Evolutionary conservation across 805 yeast species (phyloP).

Genomic region (Starmerella floris): DNA sequence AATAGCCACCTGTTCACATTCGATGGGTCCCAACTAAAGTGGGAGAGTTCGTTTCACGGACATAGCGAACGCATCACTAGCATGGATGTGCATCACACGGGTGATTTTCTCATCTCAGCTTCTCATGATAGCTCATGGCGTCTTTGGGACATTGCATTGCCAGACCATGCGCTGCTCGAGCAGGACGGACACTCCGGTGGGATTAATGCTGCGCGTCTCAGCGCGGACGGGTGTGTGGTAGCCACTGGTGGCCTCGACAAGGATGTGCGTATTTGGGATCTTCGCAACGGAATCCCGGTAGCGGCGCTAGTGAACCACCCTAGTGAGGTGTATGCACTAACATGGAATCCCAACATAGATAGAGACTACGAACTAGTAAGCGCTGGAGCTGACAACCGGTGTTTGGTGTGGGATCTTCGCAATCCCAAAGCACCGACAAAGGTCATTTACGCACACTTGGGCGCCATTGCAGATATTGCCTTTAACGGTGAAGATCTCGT

Average conservation of each 20-base stretch:
- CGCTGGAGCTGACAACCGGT: slow-evolving; percentile 69
- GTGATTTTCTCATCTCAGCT: slow-evolving; percentile 46
- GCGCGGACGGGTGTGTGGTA: slow-evolving; percentile 58
- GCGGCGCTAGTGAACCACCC: slow-evolving; percentile 53
- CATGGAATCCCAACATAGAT: slow-evolving; percentile 55
- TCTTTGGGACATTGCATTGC: slow-evolving; percentile 56
- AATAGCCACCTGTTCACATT: neutral
- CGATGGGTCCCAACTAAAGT: neutral
- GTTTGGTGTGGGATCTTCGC: slow-evolving; percentile 81
- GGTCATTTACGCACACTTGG: slow-evolving; percentile 58
- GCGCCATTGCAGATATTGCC: slow-evolving; percentile 36
- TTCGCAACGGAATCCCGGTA: slow-evolving; percentile 59
- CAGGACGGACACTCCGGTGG: slow-evolving; percentile 85
- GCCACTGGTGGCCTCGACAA: slow-evolving; percentile 74
- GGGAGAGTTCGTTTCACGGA: neutral
- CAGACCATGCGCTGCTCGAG: slow-evolving; percentile 38
- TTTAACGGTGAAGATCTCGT: slow-evolving; percentile 26
- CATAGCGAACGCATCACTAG: slow-evolving; percentile 31
- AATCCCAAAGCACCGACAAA: slow-evolving; percentile 29
- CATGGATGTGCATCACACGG: slow-evolving; percentile 53
- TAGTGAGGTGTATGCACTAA: slow-evolving; percentile 53
- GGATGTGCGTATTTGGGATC: slow-evolving; percentile 66
- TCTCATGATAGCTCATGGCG: slow-evolving; percentile 84
- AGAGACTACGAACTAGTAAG: slow-evolving; percentile 50
- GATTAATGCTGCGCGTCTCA: slow-evolving; percentile 42